Evolutionary conservation across 352 stramenopile genomes (phyloP), one percentile per base, ranked within the genome.

Genomic region (Phytophthora sojae): DNA sequence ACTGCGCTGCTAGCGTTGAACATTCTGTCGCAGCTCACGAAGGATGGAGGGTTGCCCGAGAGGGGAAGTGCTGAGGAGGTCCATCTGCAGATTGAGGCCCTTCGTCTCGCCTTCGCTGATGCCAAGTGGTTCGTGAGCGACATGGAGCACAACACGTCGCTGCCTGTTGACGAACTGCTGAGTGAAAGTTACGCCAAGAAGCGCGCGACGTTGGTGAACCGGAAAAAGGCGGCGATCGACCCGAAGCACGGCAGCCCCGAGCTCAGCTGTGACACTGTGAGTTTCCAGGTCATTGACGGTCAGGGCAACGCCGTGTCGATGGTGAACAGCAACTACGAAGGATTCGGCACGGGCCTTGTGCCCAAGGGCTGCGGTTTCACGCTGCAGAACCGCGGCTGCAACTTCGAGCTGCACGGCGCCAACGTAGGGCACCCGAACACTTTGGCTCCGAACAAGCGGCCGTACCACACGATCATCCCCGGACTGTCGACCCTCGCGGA

Each of bases 401-500:
- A 98, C 66, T 99, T 99, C 67, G 82, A 82, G 12, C 72, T 99
- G 15, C 64, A 91, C 39, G 77, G 95, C 9, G 17, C 65, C 3
- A 65, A 69, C n/a, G 54, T 64, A n/a, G 50, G 54, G 15, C 97
- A 99, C 78, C 92, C 95, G 21, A 99, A 99, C 81, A 85, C 76
- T 0, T 54, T 99, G 19, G 96, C 81, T 19, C 91, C 94, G 6
- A 70, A 76, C 35, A 99, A 99, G 71, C 81, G 96, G 32, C 97
- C 97, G 3, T 99, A 99, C 86, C 97, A 99, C 80, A 99, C 97
- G 8, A 99, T 99, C 73, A 99, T 99, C 62, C 97, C 97, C 39
- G 95, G 80, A 32, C 91, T 99, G 54, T 77, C 96, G 19, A 98
- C 97, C 21, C 91, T 97, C 58, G 67, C 74, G 0, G 92, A 90